Evolutionary conservation across 306 rosid genomes (phyloP).

Genomic region (cucumber (Cucumis sativus)): Cucumber_9930_V3 NC_026655.2:15988001-15988500

Average conservation of each 20-base stretch:
- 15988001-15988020: not conserved
- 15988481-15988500: constrained; percentile 19
- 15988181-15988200: not conserved
- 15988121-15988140: not conserved
- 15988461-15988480: constrained; percentile 26
- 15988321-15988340: constrained; percentile 68
- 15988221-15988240: constrained; percentile 3
- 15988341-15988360: constrained; percentile 33
- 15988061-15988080: not conserved
- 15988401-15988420: constrained; percentile 32
- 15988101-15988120: not conserved
- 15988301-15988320: constrained; percentile 92
- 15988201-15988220: not conserved
- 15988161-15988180: not conserved
- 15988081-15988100: not conserved
- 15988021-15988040: not conserved
- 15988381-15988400: constrained; percentile 31
- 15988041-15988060: not conserved
- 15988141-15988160: not conserved
- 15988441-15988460: constrained; percentile 22
- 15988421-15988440: constrained; percentile 34
- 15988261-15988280: not conserved
- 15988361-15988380: constrained; percentile 6
- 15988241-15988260: constrained; percentile 8
- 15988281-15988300: constrained; percentile 29